Percentiles rank a stretch among this genome's conserved stretches.
Evolutionary conservation across 1,139 yeast genomes (phyloP).

Genomic region (Candida sp.): DNA sequence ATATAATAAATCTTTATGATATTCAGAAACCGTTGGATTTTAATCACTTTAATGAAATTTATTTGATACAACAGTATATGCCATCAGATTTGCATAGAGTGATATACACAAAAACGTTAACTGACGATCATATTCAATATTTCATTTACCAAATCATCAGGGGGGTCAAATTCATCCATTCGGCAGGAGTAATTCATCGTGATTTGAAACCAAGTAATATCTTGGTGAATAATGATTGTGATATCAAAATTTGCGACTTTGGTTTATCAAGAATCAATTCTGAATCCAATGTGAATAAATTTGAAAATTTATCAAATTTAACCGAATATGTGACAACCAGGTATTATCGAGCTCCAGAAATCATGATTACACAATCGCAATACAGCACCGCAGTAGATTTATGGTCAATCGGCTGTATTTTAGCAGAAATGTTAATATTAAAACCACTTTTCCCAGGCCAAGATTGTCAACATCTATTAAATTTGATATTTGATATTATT

Average conservation of each 20-base stretch:
- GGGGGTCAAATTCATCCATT: slow-evolving; percentile 87
- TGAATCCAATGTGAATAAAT: slow-evolving; percentile 24
- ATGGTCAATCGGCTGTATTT: slow-evolving; percentile 96
- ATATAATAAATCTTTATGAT: slow-evolving; percentile 86
- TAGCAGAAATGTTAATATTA: slow-evolving; percentile 88
- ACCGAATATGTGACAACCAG: slow-evolving; percentile 98
- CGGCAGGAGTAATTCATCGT: slow-evolving; percentile 88
- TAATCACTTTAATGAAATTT: slow-evolving; percentile 81
- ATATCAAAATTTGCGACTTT: slow-evolving; percentile 90
- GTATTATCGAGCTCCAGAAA: slow-evolving; percentile 98
- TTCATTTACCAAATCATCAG: slow-evolving; percentile 88
- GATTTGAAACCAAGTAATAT: slow-evolving; percentile 91
- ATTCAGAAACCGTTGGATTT: slow-evolving; percentile 82
- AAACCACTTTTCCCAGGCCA: slow-evolving; percentile 92
- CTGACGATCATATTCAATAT: slow-evolving; percentile 93
- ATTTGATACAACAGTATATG: slow-evolving; percentile 92
- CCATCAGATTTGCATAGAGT: slow-evolving; percentile 94
- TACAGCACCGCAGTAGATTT: slow-evolving; percentile 95
- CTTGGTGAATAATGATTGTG: slow-evolving; percentile 87
- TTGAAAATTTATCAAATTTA: slow-evolving; percentile 49
- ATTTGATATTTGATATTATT: slow-evolving; percentile 80
- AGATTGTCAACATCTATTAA: slow-evolving; percentile 88
- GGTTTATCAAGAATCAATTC: slow-evolving; percentile 70
- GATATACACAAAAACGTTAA: slow-evolving; percentile 76
- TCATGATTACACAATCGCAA: slow-evolving; percentile 83